Conservation (phyloP, 2,329 filamentous ascomycete species). For the Pseudomassariella vexata region DNA sequence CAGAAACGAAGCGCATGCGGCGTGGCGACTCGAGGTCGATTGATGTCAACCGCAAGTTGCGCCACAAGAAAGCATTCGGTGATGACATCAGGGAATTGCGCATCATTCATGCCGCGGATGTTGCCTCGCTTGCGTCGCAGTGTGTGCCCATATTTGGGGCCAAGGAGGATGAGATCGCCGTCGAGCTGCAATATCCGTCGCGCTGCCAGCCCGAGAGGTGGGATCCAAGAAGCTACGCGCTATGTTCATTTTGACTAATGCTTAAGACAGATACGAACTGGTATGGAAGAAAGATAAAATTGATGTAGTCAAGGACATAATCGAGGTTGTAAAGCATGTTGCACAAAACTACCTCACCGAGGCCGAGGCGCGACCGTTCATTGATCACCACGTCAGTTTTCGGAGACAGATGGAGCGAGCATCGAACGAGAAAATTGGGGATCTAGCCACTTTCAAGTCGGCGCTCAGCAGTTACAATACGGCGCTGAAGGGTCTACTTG, state of each 20-base stretch:
- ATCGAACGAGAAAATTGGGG: slow-evolving; percentile 58
- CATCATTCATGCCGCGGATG: slow-evolving; percentile 54
- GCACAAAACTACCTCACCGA: slow-evolving; percentile 73
- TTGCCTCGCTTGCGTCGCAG: slow-evolving; percentile 44
- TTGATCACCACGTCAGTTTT: slow-evolving; percentile 67
- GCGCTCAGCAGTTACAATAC: slow-evolving; percentile 75
- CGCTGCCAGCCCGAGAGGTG: slow-evolving; percentile 62
- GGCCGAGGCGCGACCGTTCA: slow-evolving; percentile 61
- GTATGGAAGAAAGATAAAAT: slow-evolving; percentile 75
- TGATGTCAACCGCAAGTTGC: slow-evolving; percentile 42
- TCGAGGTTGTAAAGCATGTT: slow-evolving; percentile 62
- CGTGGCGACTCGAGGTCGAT: slow-evolving; percentile 34
- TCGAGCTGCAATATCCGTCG: slow-evolving; percentile 82
- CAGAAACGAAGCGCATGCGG: slow-evolving; percentile 41
- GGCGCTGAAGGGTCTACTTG: slow-evolving; percentile 57
- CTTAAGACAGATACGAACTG: slow-evolving; percentile 63
- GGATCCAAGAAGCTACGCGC: too few relatives aligned
- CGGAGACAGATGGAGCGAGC: slow-evolving; percentile 73
- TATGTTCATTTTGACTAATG: too few relatives aligned
- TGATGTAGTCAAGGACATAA: slow-evolving; percentile 69
- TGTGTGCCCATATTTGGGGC: slow-evolving; percentile 46
- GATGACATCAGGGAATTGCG: slow-evolving; percentile 32
- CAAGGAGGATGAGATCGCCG: slow-evolving; percentile 46
- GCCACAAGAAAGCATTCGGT: slow-evolving; percentile 40
- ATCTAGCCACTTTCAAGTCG: slow-evolving; percentile 62